Evolutionary conservation across 768 basidiomycete genomes (phyloP), one percentile per base, ranked within the genome.

Genomic region (Auriscalpium orientale): DNA sequence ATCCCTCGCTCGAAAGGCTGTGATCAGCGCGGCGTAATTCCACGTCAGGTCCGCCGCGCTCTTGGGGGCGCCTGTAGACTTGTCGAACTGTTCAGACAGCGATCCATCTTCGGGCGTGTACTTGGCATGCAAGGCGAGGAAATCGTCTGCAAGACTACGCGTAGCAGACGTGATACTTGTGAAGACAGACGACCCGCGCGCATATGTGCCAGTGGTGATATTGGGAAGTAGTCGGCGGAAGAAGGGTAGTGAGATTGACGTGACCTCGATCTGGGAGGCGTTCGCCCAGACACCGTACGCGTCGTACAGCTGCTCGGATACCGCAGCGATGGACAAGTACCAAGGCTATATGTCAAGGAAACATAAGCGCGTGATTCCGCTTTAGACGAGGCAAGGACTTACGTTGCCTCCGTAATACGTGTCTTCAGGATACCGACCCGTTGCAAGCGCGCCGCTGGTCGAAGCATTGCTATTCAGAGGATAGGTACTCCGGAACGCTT

Each of bases 381-480:
- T 45, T 13, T 16, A 28, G 45, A 18, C 15, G 11, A 22, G 45
- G 43, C 22, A 36, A 18, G n/a, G 2, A 64, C 83, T 62, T 59
- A 87, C 86, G 66, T 89, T 87, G 16, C 88, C 87, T 52, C 78
- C 77, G 55, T 77, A 79, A 66, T 91, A 91, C 28, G 75, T 66
- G 66, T 91, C 89, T 66, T 91, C 88, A 2, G 79, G 71, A 65
- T 91, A 91, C 18, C 89, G 75, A 13, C 89, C 90, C 12, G 84
- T 83, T 3, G 87, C 85, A 40, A 87, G 77, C 20, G 84, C 83
- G 5, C 70, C 69, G 55, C 74, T 74, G 28, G 78, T 63, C 15
- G 77, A 64, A 49, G 79, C 75, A 7, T 81, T 84, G 57, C 62
- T 70, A 72, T 89, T 91, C 71, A 89, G 76, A 11, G 67, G 20